Base-by-base conservation (phyloP, 768 basidiomycete species). In the Phallus indusiatus region DNA sequence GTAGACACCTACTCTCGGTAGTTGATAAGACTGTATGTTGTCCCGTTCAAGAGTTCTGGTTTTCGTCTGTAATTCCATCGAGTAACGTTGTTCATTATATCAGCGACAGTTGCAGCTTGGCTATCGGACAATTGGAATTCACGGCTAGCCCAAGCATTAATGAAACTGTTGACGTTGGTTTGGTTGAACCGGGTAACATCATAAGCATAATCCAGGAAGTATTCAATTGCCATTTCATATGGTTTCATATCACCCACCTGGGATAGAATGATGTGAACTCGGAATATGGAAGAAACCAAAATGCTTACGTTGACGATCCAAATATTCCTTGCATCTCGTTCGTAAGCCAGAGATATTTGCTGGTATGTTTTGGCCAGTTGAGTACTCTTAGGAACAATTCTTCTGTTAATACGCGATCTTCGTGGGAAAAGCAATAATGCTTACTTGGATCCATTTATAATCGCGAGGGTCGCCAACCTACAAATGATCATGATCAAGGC, bases 381-480 rank as follows among this genome's bases (percentile, higher is more conserved):
- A 20, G 74, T 78, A 49, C 74, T 79, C 79, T 82, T 60, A 21
- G 63, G 5, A 55, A 53, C 17, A 61, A 62, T 47, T 60, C 63
- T 61, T 64, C 65, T 18, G 64, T 65, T 14, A n/a, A n/a, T 55
- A 42, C 21, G 53, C 53, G 58, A 52, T 58, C 18, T 48, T 18
- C 24, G 5, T 16, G 46, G 17, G 7, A 28, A 28, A 28, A 28
- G 7, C 2, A 28, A 7, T 28, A 28, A 7, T 28, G 70, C 76
- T 60, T 54, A 81, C 81, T 20, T 77, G 77, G 53, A 86, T 83
- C 85, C 85, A 87, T 66, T 87, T 87, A 74, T 83, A 89, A 68
- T 84, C 78, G 34, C 81, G 71, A 0, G 84, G 82, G 59, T 75
- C 75, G 14, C 85, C 86, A 46, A 88, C 84, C 74, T 84, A 66